phyloP scores from a whole-genome alignment of 495 filamentous ascomycete species.

The Hypoxylon crocopeplum region DNA sequence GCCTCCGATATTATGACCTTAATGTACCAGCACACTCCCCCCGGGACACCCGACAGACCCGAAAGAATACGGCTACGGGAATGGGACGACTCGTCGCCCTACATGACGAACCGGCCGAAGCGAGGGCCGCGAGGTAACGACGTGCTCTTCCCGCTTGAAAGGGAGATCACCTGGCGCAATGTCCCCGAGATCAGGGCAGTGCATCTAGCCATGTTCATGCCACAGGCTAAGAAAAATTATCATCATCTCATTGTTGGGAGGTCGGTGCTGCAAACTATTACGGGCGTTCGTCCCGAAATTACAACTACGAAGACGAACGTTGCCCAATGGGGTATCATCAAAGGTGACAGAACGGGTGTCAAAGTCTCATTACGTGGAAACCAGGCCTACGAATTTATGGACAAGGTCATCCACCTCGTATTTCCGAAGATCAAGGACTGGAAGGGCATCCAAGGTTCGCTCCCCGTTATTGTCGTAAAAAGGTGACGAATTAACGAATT shows the following conservation, averaged over 20 bases:
- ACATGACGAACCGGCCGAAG: conserved; percentile 87
- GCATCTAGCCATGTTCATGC: conserved; percentile 77
- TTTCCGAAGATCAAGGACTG: conserved; percentile 96
- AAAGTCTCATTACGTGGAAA: conserved; percentile 73
- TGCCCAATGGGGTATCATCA: conserved; percentile 63
- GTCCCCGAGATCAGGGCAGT: conserved; percentile 82
- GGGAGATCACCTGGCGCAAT: conserved; percentile 82
- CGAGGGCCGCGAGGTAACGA: conserved; percentile 76
- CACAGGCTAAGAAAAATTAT: conserved; percentile 64
- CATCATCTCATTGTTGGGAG: conserved; percentile 79
- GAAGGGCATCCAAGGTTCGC: conserved; percentile 75
- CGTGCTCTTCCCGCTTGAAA: conserved; percentile 72
- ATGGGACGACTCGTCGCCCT: conserved; percentile 91
- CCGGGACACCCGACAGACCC: conserved; percentile 69
- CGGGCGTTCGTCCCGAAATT: conserved; percentile 73
- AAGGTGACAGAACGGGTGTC: conserved; percentile 69
- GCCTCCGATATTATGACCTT: conserved; percentile 91
- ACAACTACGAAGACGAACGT: conserved; percentile 73
- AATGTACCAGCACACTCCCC: conserved; percentile 78
- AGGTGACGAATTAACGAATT: conserved; percentile 8
- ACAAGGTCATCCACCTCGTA: conserved; percentile 85
- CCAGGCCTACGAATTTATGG: conserved; percentile 85
- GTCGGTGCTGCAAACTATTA: conserved; percentile 84
- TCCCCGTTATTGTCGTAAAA: neutral
- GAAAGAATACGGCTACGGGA: conserved; percentile 74